Evolutionary conservation across 2,329 filamentous ascomycete genomes (phyloP), one percentile per base, ranked within the genome.

Genomic region (Aulographum hederae): DNA sequence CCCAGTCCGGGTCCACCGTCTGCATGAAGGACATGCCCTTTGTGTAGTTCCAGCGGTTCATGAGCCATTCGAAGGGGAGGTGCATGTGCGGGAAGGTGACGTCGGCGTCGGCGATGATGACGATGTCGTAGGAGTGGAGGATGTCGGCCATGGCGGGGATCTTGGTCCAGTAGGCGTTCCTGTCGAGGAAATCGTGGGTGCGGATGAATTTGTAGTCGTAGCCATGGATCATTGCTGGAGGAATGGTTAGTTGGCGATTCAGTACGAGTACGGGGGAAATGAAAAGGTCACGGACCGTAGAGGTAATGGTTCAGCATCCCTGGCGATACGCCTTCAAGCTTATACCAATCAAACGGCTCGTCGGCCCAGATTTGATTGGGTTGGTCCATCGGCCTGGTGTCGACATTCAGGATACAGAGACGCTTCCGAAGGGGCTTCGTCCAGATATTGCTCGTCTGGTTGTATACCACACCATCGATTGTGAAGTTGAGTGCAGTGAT

Each of bases 51-150:
- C 60, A 63, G 26, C 56, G 49, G 39, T 59, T 60, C 41, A 64
- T 50, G 5, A 64, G 50, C 54, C 57, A 63, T 43, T 64, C 60
- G 12, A 62, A 35, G 3, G 60, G 59, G 1, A 64, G 40, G 20
- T 60, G 48, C 1, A 54, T 49, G 33, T 61, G 47, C 1, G 49
- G 44, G 32, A 62, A 50, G 5, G 54, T 48, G 13, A 50, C 54
- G 36, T 64, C 60, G 16, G 56, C 52, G 39, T 64, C 60, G 32
- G 63, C 40, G 28, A 57, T 56, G 28, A 63, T 44, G 15, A 63
- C 53, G 5, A 59, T 52, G 4, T 53, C 44, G 41, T 63, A 56
- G 1, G 47, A 37, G 16, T 47, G 43, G 2, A 61, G 43, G 2
- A 56, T 48, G 14, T 57, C 45, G 23, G 47, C 45, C 17, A 61